A percentile compares a stretch with the other conserved stretches of the same genome.
phyloP scores from a whole-genome alignment of 106 monocot genomes.

The Apostasia ramifera region DNA sequence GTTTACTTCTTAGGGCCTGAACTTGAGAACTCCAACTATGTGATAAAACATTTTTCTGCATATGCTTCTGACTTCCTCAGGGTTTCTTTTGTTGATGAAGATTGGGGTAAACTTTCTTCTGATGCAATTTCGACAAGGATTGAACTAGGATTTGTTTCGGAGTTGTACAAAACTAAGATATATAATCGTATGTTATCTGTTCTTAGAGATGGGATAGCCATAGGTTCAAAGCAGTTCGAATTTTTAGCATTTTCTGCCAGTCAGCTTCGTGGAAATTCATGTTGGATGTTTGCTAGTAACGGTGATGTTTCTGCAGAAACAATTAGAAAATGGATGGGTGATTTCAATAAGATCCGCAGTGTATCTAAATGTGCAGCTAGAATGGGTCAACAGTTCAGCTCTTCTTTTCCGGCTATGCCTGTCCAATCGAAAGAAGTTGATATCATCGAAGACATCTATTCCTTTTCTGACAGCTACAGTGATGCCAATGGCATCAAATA shows the following conservation, averaged over 20 bases:
- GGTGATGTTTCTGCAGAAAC: constrained; percentile 33
- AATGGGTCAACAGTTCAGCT: constrained; percentile 98
- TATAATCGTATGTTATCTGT: constrained; percentile 60
- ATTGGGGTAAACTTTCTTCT: constrained; percentile 74
- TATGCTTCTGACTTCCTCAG: constrained; percentile 81
- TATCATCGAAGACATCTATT: constrained; percentile 69
- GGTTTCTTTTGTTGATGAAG: constrained; percentile 95
- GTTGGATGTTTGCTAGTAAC: constrained; percentile 98
- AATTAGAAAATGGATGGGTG: constrained; percentile 94
- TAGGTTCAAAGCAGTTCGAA: constrained; percentile 83
- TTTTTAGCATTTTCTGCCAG: constrained; percentile 98
- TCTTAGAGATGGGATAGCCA: constrained; percentile 56
- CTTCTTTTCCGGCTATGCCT: constrained; percentile 57
- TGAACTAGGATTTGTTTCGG: constrained; percentile 38
- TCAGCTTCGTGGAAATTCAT: constrained; percentile 77
- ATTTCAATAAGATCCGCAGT: constrained; percentile 62
- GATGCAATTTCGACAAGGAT: constrained; percentile 54
- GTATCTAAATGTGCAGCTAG: constrained; percentile 97
- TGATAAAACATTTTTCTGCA: constrained; percentile 59
- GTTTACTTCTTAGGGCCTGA: constrained; percentile 90
- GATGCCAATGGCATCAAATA: constrained; percentile 56
- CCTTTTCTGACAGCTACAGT: constrained; percentile 45
- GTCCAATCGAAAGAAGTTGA: constrained; percentile 46
- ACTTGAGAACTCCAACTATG: constrained; percentile 67
- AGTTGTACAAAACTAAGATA: constrained; percentile 58